A percentile compares a stretch with the other conserved stretches of the same genome.
Conservation (phyloP, 768 basidiomycete species). For the Auricularia sp. region DNA sequence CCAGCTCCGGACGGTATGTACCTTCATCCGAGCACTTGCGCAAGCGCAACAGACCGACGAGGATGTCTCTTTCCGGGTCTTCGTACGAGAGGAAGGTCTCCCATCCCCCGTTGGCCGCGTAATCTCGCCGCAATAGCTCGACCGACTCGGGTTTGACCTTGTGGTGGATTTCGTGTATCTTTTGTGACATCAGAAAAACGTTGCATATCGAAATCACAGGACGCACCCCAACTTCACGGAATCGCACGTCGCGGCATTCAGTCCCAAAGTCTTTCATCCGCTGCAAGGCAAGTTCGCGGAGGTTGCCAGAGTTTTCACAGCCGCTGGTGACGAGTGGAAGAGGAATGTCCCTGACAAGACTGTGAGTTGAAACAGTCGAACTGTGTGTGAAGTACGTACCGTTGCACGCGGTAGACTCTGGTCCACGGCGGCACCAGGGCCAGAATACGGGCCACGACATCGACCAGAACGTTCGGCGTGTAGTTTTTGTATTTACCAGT, state of each 20-base stretch:
- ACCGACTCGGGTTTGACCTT: slow-evolving; percentile 93
- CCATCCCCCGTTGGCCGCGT: slow-evolving; percentile 97
- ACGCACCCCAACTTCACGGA: slow-evolving; percentile 92
- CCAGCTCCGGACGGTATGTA: slow-evolving; percentile 89
- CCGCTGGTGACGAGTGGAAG: slow-evolving; percentile 93
- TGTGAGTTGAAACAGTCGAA: neutral
- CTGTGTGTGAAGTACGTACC: slow-evolving; percentile 34
- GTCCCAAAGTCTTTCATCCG: slow-evolving; percentile 99
- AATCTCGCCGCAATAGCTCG: slow-evolving; percentile 91
- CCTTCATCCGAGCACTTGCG: slow-evolving; percentile 96
- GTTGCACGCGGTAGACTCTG: slow-evolving; percentile 92
- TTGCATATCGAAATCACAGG: slow-evolving; percentile 4
- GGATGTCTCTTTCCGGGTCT: slow-evolving; percentile 93
- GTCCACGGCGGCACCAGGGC: slow-evolving; percentile 99
- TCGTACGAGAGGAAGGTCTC: slow-evolving; percentile 99
- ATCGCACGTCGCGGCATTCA: slow-evolving; percentile 93
- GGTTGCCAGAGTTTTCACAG: slow-evolving; percentile 94
- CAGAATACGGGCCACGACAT: slow-evolving; percentile 91
- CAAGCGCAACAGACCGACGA: slow-evolving; percentile 84
- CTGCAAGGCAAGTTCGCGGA: slow-evolving; percentile 90
- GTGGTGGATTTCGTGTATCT: slow-evolving; percentile 99
- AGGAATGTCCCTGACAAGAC: slow-evolving; percentile 75
- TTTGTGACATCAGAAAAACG: slow-evolving; percentile 5
- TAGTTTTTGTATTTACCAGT: slow-evolving; percentile 99
- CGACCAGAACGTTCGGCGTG: slow-evolving; percentile 96